Base-by-base conservation (phyloP, 257 asterid species). In the Galeopsis tetrahit region DNA sequence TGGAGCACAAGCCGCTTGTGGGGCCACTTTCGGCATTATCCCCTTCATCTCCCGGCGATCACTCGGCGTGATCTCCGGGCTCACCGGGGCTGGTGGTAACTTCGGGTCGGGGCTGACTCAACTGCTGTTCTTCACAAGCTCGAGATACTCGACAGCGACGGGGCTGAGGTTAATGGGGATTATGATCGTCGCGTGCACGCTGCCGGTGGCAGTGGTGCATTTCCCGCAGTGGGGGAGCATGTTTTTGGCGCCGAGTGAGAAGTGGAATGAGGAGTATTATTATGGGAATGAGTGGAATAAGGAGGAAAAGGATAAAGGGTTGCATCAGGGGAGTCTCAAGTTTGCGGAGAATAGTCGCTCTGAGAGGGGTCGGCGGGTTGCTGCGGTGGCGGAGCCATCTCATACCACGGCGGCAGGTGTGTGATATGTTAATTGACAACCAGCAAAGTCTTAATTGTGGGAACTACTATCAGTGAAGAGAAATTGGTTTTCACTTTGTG, bases 191-290 rank as follows among this genome's bases (percentile, higher is more conserved):
- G 81, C 77, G 4, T 83, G 90, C 57, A 87, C 93, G 2, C 53
- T 75, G 58, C 90, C 88, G 11, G 80, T 74, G 72, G 70, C 77
- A 35, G 3, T 76, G 39, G 86, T 87, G 72, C 87, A 87, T 48
- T 87, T 87, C 58, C 93, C 88, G 32, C 93, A 87, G 71, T 87
- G 93, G 93, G 93, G 93, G 63, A 85, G 93, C 81, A 85, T 85
- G 88, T 78, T 87, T 17, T 31, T 85, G 53, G 84, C 82, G 14
- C 77, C 87, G 9, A 35, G 74, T 35, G 83, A 78, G 63, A 74
- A 66, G 73, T 80, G 77, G 72, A 84, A 46, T 33, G 92, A 86
- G 61, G 92, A 84, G 75, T 40, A 66, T 39, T 84, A 86, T 13
- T 84, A 84, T 56, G 83, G 84, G 3, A 73, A 68, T 32, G 91